Conservation (phyloP, 2,329 filamentous ascomycete species). For the Myriosclerotinia duriaeana region DNA sequence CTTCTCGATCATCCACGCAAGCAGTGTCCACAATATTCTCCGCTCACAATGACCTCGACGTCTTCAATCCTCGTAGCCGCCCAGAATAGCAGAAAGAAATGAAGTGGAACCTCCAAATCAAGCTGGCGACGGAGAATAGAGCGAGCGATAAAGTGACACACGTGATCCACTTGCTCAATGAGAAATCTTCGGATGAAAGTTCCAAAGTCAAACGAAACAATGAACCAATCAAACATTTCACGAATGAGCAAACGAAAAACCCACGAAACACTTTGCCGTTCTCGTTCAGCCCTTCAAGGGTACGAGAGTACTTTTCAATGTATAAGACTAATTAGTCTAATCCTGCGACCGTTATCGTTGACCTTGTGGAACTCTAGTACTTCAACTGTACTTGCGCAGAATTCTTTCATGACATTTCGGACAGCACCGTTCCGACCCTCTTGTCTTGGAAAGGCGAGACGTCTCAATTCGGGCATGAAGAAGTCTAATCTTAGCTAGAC, state of each 20-base stretch:
- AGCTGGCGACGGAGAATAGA: neutral
- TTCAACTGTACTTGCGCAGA: too few relatives aligned
- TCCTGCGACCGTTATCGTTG: constrained; percentile 4
- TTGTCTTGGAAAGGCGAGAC: too few relatives aligned
- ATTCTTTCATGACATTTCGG: too few relatives aligned
- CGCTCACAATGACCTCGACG: neutral
- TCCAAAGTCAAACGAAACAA: neutral
- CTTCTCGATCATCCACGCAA: neutral
- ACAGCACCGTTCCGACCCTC: too few relatives aligned
- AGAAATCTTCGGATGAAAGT: constrained; percentile 7
- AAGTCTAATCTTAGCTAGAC: neutral
- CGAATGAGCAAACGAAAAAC: neutral
- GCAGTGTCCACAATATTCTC: constrained; percentile 1
- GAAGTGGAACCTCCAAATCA: neutral
- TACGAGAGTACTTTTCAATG: neutral
- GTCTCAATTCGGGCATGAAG: too few relatives aligned
- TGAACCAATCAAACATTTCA: neutral
- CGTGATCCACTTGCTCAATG: constrained; percentile 2
- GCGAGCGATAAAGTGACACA: neutral
- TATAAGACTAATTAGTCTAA: neutral
- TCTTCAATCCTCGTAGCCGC: constrained; percentile 1
- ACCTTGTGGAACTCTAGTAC: neutral
- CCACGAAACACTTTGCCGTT: neutral
- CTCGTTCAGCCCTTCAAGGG: constrained; percentile 4
- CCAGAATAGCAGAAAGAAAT: neutral